Percentiles rank a stretch among this genome's conserved stretches.
These are phyloP conservation scores for Dendrostoma leiphaemia DNA, from an alignment of 2,329 filamentous ascomycete species.

Conservation along the genomic window DNA sequence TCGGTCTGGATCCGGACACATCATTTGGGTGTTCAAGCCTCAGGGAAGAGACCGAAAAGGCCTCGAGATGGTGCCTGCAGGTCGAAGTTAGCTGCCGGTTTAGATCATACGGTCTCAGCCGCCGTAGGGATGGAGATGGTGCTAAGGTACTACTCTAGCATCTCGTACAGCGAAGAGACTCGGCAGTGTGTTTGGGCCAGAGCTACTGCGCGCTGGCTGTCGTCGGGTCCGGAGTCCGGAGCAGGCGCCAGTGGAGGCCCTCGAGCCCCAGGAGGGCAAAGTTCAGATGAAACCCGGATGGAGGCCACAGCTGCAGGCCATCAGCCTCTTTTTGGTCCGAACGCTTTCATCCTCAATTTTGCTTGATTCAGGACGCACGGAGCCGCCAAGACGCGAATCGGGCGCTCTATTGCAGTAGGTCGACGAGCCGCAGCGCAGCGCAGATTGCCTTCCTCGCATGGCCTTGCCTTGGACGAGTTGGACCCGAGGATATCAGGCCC, in stretches of 20 bases:
- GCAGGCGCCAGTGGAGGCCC: no score
- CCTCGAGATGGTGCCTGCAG: neutral
- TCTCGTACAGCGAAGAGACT: no score
- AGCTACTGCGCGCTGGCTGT: neutral
- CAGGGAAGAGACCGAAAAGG: neutral
- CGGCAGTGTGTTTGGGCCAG: neutral
- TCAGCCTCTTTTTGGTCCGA: conserved; percentile 6
- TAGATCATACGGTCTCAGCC: no score
- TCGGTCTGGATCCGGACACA: neutral
- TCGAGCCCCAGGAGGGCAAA: conserved; percentile 2
- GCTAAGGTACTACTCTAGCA: no score
- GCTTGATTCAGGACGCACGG: neutral
- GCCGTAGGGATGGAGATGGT: no score
- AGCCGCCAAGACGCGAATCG: neutral
- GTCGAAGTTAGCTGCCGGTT: neutral
- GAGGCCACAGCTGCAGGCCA: conserved; percentile 14
- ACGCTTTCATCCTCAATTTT: neutral
- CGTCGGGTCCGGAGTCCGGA: neutral
- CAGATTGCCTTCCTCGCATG: neutral
- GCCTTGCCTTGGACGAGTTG: no score
- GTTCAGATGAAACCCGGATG: conserved; percentile 18
- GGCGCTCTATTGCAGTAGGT: neutral
- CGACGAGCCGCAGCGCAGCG: neutral
- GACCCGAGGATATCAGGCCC: no score
- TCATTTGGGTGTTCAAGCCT: neutral